Evolutionary conservation across 2,329 filamentous ascomycete genomes (phyloP).

Genomic region (Cladosporium sp.): DNA sequence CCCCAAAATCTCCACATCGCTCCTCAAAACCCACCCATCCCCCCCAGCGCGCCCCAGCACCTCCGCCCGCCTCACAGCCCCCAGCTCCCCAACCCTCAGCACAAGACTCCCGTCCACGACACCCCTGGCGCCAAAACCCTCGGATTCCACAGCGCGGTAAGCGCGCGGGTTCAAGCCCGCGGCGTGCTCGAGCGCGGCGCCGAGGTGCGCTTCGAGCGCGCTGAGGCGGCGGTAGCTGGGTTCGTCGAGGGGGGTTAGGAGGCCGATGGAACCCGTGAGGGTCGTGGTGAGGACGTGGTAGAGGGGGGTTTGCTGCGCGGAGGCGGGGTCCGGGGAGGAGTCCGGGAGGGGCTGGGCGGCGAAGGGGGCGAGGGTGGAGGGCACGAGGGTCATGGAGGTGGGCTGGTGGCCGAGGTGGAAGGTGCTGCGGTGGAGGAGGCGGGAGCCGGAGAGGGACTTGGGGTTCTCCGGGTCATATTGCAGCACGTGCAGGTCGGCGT

Average conservation of each 20-base stretch:
- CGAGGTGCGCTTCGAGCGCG: conserved; percentile 72
- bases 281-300: conserved; percentile 64
- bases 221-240: conserved; percentile 75
- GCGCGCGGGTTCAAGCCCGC: conserved; percentile 79
- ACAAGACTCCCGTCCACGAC: conserved; percentile 76
- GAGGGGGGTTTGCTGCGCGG: conserved; percentile 17
- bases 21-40: conserved; percentile 60
- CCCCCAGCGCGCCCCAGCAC: conserved; percentile 67
- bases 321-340: conserved; percentile 10
- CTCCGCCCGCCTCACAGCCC: conserved; percentile 64
- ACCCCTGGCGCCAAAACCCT: conserved; percentile 49
- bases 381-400: conserved; percentile 68
- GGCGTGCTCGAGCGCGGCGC: conserved; percentile 66
- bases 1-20: conserved; percentile 60
- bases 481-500: conserved; percentile 79
- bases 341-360: conserved; percentile 33
- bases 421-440: conserved; percentile 77
- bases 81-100: conserved; percentile 67
- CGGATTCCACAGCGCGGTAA: conserved; percentile 55
- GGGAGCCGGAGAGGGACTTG: conserved; percentile 82
- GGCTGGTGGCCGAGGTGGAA: conserved; percentile 81
- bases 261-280: conserved; percentile 66
- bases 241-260: conserved; percentile 73
- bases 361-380: conserved; percentile 50
- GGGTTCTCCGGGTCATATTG: conserved; percentile 96